Evolutionary conservation across 1,284 basidiomycete genomes (phyloP).

Genomic region (Phenoliferia sp.): DNA sequence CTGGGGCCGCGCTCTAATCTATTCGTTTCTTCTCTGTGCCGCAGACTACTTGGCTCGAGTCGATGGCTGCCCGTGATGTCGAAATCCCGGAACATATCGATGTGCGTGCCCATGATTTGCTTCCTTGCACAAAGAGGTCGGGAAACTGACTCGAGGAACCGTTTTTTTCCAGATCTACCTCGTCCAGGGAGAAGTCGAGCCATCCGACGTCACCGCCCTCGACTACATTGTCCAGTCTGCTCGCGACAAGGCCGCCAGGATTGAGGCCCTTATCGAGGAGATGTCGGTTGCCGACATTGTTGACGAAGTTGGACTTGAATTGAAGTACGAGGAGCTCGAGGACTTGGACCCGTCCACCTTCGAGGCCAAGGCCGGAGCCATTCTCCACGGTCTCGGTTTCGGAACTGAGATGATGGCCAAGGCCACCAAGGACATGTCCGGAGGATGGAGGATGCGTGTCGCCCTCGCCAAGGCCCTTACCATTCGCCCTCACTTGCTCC

Average conservation of each 20-base stretch:
- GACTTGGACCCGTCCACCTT: constrained; percentile 94
- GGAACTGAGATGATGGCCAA: constrained; percentile 86
- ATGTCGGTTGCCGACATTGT: constrained; percentile 82
- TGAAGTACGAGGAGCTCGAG: constrained; percentile 92
- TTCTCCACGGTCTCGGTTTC: constrained; percentile 96
- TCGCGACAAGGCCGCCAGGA: constrained; percentile 86
- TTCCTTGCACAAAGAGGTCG: no score
- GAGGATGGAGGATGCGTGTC: constrained; percentile 99
- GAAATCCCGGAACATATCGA: constrained; percentile 93
- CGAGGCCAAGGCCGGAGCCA: constrained; percentile 90
- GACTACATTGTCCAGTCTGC: constrained; percentile 95
- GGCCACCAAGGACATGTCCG: constrained; percentile 96
- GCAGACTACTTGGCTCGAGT: constrained; percentile 51
- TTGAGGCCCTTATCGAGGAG: constrained; percentile 93
- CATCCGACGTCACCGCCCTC: constrained; percentile 89
- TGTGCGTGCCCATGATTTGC: constrained; percentile 37
- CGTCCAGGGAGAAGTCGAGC: constrained; percentile 91
- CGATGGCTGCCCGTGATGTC: constrained; percentile 84
- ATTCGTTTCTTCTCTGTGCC: background rate
- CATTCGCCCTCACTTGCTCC: constrained; percentile 88
- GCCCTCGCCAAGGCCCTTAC: constrained; percentile 93
- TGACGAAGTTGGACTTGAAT: constrained; percentile 80
- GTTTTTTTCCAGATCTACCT: constrained; percentile 68
- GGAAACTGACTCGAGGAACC: no score
- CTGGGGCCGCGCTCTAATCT: background rate